Percentiles rank a stretch among this genome's conserved stretches.
phyloP scores from a whole-genome alignment of 345 rosid genomes.

The Psidium friedrichsthalianum region DNA sequence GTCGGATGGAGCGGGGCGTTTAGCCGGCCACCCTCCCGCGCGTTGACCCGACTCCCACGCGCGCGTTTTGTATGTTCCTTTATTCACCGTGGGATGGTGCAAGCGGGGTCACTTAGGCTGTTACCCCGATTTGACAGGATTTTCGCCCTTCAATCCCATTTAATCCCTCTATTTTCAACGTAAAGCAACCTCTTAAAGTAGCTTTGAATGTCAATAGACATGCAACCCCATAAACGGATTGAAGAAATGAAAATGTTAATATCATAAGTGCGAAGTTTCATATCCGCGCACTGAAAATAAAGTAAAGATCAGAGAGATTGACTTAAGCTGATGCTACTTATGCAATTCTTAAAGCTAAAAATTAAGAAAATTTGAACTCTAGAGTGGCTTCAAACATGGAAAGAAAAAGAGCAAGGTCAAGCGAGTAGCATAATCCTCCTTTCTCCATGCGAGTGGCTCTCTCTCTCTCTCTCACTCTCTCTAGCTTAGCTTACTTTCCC shows the following conservation, averaged over 20 bases:
- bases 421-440: not conserved
- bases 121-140: no score
- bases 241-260: rapidly evolving
- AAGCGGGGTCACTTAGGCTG: not conserved
- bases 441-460: not conserved
- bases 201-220: not conserved
- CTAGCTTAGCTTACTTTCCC: not conserved
- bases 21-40: not conserved
- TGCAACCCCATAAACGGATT: no score
- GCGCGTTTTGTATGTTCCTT: no score
- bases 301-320: no score
- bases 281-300: rapidly evolving
- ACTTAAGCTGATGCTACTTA: not conserved
- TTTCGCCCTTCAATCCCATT: not conserved
- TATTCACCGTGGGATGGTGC: no score
- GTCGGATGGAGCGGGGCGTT: not conserved
- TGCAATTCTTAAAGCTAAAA: not conserved
- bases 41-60: no score
- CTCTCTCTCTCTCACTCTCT: not conserved
- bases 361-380: not conserved
- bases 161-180: not conserved
- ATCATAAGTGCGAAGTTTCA: no score
- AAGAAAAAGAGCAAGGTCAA: not conserved
- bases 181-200: no score
- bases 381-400: not conserved